Evolutionary conservation across 139 green algal species (phyloP), one percentile per base, ranked within the genome.

Genomic region (Chlorella sp.): DNA sequence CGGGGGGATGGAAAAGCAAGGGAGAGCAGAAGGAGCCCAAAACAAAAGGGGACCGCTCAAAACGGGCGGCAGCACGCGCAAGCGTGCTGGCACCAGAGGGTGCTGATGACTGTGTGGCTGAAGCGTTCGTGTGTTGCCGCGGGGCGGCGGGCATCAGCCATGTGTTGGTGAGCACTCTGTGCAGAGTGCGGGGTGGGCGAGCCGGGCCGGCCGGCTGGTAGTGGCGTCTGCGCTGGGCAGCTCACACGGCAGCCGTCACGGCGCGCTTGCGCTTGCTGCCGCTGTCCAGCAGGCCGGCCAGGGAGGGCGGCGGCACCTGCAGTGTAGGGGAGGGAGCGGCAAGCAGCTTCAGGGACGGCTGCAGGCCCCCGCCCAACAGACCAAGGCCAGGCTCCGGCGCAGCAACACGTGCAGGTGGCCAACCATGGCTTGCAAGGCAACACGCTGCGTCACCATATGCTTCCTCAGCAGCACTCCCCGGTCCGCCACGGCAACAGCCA

Each of bases 181-280:
- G 51, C 51, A 60, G 51, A 16, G 51, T 60, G 51, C 46, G 51
- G 51, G 51, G 51, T 16, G 51, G 24, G 51, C 2, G 2, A 11
- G 51, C 51, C 51, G 77, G 77, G 77, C 78, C 73, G 51, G 78
- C 51, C 36, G n/a, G 43, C 51, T 16, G 51, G 51, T 16, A 24
- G 51, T 16, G 14, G 51, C 11, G 51, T 11, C 51, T 16, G 14
- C 16, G 14, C 51, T 54, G 46, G 51, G 51, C 11, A 24, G 51
- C 51, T 60, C 51, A 60, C 51, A 60, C 51, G 4, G 51, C 51
- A 20, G 51, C 51, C 51, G 51, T 60, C 58, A 78, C 58, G 20
- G 64, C 54, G 20, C 76, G 83, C 83, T 83, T 83, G 76, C 83
- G 76, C 83, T 87, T 87, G 73, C 75, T 56, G 8, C 48, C 40